Base-by-base conservation (phyloP, 768 basidiomycete species). In the Vararia minispora region DNA sequence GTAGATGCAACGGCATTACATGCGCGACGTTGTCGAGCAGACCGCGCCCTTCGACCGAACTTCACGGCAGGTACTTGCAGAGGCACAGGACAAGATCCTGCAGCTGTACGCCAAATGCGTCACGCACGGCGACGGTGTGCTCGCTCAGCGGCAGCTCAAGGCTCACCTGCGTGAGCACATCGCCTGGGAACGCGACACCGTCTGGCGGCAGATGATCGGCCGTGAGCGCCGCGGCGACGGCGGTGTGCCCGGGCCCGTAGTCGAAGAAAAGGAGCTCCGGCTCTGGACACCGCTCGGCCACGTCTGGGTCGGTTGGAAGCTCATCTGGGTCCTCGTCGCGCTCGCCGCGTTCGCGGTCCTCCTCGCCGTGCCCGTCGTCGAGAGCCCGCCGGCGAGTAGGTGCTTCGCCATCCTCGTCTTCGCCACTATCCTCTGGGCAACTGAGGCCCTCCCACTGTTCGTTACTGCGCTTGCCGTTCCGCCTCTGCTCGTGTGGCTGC, bases 361-460 rank as follows among this genome's bases (percentile, higher is more conserved):
- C 40, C 57, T 92, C 47, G 78, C 76, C 46, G 62, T 72, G 2
- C 58, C 68, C 10, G 62, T 73, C 2, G 62, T 91, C 28, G 69
- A 78, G 11, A 67, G 70, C 14, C 60, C 56, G 18, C 79, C 83
- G 56, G 87, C 89, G 28, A 92, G 87, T 53, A 79, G 80, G 35
- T 97, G 92, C 52, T 76, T 95, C 46, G 92, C 90, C 0, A 75
- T 98, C 46, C 63, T 99, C 33, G 64, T 79, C 2, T 87, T 98
- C 48, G 86, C 87, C 47, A 95, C 92, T 5, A 69, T 97, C 16
- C 62, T 98, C 39, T 98, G 95, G 95, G 94, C 94, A 14, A 83
- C 90, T 4, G 95, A 99, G 77, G 90, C 92, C 17, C 91, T 98
- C 42, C 91, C 95, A 2, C 71, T 98, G 6, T 99, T 98, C 53